phyloP scores from a whole-genome alignment of 768 basidiomycete genomes.

The Cystofilobasidium bisporidii region DNA sequence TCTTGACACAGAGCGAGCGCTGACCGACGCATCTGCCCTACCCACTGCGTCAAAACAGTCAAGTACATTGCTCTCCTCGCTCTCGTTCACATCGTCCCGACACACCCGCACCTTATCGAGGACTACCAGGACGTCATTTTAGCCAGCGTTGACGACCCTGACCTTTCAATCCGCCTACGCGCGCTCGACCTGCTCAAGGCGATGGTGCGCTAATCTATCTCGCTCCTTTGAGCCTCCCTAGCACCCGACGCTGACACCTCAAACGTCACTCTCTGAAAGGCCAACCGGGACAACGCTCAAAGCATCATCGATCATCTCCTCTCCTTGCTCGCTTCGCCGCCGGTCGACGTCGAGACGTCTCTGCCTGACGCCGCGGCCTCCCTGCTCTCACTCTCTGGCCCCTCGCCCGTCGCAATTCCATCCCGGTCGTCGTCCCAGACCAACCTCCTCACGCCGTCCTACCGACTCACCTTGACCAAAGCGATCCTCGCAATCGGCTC shows the following conservation, averaged over 20 bases:
- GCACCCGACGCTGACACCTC: too few relatives aligned
- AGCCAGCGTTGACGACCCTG: conserved; percentile 77
- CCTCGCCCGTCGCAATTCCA: conserved; percentile 4
- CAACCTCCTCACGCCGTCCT: conserved; percentile 59
- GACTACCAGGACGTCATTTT: conserved; percentile 88
- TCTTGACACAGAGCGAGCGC: too few relatives aligned
- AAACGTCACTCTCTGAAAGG: too few relatives aligned
- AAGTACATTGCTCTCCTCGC: conserved; percentile 94
- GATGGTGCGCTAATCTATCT: conserved; percentile 53
- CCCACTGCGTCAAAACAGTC: too few relatives aligned
- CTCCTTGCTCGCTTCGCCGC: conserved; percentile 52
- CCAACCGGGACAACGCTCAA: conserved; percentile 71
- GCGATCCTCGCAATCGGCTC: conserved; percentile 80
- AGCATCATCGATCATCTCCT: conserved; percentile 82
- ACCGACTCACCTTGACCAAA: conserved; percentile 71
- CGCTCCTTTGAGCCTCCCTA: too few relatives aligned
- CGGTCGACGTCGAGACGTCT: conserved; percentile 42
- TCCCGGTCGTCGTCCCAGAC: conserved; percentile 46
- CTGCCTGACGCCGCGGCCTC: conserved; percentile 28
- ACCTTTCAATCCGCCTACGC: conserved; percentile 91
- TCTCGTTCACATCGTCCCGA: conserved; percentile 88
- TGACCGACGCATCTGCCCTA: too few relatives aligned
- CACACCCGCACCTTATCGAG: conserved; percentile 77
- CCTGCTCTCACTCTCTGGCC: conserved; percentile 17
- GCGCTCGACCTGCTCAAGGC: conserved; percentile 87